Evolutionary conservation across 495 filamentous ascomycete species (phyloP).

Genomic region (Clavariopsis aquatica): DNA sequence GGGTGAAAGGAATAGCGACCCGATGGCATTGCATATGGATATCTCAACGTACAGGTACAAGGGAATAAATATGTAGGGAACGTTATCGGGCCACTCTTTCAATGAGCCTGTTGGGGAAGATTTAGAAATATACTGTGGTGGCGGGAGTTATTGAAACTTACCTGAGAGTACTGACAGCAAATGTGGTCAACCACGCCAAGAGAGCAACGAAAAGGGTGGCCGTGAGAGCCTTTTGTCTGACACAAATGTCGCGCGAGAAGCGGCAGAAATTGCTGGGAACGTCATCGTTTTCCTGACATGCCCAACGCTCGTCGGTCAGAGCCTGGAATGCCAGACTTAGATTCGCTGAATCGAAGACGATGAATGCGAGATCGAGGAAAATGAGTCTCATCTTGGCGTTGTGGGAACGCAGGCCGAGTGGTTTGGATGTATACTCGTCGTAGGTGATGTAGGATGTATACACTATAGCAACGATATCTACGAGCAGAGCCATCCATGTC

Average conservation of each 20-base stretch:
- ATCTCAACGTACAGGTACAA: constrained; percentile 1
- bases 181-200: constrained; percentile 86
- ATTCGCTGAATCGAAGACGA: constrained; percentile 93
- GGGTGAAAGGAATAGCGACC: neutral
- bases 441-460: constrained; percentile 93
- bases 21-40: neutral
- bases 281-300: constrained; percentile 48
- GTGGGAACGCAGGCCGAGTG: constrained; percentile 79
- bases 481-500: constrained; percentile 83
- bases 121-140: neutral
- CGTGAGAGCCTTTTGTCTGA: constrained; percentile 73
- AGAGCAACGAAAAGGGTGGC: constrained; percentile 80
- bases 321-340: constrained; percentile 85
- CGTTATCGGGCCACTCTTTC: constrained; percentile 31
- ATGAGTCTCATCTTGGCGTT: constrained; percentile 83
- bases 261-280: constrained; percentile 27
- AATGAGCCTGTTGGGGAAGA: constrained; percentile 20
- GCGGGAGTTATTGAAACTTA: constrained; percentile 42
- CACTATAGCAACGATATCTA: constrained; percentile 83
- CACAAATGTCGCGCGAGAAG: constrained; percentile 59
- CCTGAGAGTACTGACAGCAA: constrained; percentile 85
- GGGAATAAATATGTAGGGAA: neutral
- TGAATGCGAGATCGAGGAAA: constrained; percentile 90
- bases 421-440: constrained; percentile 94
- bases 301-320: constrained; percentile 68